Base-by-base conservation (phyloP, 805 yeast species). In the Tetrapisispora arboricola region DNA sequence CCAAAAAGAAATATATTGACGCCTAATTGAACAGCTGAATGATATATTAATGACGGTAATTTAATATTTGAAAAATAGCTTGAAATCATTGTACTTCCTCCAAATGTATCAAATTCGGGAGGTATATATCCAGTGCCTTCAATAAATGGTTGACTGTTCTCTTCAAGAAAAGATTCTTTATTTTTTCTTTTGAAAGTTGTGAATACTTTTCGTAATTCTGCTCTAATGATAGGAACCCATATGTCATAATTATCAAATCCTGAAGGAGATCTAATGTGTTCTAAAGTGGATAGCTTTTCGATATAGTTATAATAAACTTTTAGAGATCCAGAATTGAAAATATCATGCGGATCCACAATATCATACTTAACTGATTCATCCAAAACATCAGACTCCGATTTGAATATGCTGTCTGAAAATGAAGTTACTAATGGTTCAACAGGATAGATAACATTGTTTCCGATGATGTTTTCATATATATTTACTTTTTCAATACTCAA, bases 31-130 rank as follows among this genome's bases (percentile, higher is more conserved):
- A 65, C 65, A 1, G 71, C 43, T 5, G 70, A 57, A 45, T 75
- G 77, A 47, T 70, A 68, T 0, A 61, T 50, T 13, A 72, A 48
- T 0, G 71, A 54, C 1, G 76, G 73, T 1, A 70, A 34, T 13
- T 64, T 62, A 3, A 47, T 48, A 22, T 58, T 63, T 1, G 72
- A 63, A 38, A 72, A 57, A 1, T 66, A 19, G 2, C 58, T 51
- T 1, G 60, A 55, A 2, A 51, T 45, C 16, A 45, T 40, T 2
- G 54, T 43, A 25, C 53, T 45, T 3, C 60, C 58, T 15, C 45
- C 48, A 41, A 47, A 53, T 6, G 51, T 34, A 36, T 53, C 58
- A 39, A 50, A 47, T 13, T 47, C 44, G 20, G 44, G 41, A 2
- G 56, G 51, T 9, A 55, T 46, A 35, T 52, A 51, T 21, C 49